A percentile compares a stretch with the other conserved stretches of the same genome.
These are phyloP conservation scores for Diversispora epigaea DNA, from an alignment of 192 early-diverging fungal genomes.

Conservation along the genomic window DNA sequence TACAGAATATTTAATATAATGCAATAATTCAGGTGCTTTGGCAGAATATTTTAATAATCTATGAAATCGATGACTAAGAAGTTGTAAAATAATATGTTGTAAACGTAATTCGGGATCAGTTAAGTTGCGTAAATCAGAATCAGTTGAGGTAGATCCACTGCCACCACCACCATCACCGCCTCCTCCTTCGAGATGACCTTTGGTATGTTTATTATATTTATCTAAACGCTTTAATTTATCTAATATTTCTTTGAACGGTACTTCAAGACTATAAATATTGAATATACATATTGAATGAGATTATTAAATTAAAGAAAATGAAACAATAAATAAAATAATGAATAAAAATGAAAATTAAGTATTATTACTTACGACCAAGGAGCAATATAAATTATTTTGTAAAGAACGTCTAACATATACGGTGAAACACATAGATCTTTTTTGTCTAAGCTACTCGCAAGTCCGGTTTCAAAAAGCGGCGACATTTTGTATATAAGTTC, in stretches of 20 bases:
- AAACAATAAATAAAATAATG: too few species aligned
- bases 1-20: constrained; percentile 67
- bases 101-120: constrained; percentile 57
- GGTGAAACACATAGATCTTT: constrained; percentile 68
- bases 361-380: constrained; percentile 61
- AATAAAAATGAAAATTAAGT: too few species aligned
- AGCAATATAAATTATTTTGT: constrained; percentile 70
- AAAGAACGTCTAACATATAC: constrained; percentile 72
- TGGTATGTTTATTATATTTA: constrained; percentile 49
- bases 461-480: constrained; percentile 66
- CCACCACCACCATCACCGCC: constrained; percentile 24
- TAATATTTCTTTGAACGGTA: constrained; percentile 71
- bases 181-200: too few species aligned
- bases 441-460: constrained; percentile 38
- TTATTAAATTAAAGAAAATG: too few species aligned
- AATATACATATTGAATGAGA: too few species aligned
- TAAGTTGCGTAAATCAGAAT: constrained; percentile 7
- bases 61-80: constrained; percentile 71
- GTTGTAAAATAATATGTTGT: constrained; percentile 71
- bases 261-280: constrained; percentile 47
- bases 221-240: constrained; percentile 71
- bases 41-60: constrained; percentile 74
- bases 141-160: constrained; percentile 28
- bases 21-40: constrained; percentile 61
- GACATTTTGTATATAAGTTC: constrained; percentile 74